Base-by-base conservation (phyloP, 768 basidiomycete genomes). In the Trichaptum fuscoviolaceum region DNA sequence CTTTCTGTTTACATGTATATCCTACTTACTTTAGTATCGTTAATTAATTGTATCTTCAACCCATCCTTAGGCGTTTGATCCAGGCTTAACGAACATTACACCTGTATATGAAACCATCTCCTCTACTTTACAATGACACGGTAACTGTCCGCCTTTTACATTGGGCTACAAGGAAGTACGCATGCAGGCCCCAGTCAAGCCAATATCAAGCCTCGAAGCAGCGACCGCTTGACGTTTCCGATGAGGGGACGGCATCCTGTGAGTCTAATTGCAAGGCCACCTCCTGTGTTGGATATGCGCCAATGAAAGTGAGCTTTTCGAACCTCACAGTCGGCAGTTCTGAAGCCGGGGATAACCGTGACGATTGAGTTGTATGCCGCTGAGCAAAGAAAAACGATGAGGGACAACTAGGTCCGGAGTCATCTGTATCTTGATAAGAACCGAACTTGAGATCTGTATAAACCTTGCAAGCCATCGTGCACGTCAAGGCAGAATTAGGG, bases 381-480 rank as follows among this genome's bases (percentile, higher is more conserved):
- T 12, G 42, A 6, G 42, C 42, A 52, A 12, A 2, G 2, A 52
- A 12, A 12, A 52, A 52, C 10, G 42, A 5, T 12, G 42, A 52
- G 5, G 42, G 20, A 12, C 12, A n/a, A n/a, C n/a, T n/a, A n/a
- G n/a, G 20, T 15, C 42, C 42, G 20, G 20, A 52, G 42, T 2
- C 20, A 5, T 20, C 20, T 52, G 42, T 52, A 52, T 52, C 65
- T 35, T 30, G 57, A 69, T 69, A 24, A 58, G 57, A 26, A 7
- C 70, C 71, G 8, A 75, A 68, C 66, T 72, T 77, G 63, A 77
- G 65, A 59, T 73, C 69, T 15, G 76, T 71, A 70, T 72, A 77
- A 7, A 78, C 78, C 1, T 73, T 68, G 66, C 75, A 77, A 1
- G 76, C 76, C 77, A 78, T 77, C 24, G 73, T 69, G 57, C 75